Percentiles rank a stretch among this genome's conserved stretches.
phyloP scores from a whole-genome alignment of 208 protist species.

The Trypanosomatidae sp. region DNA sequence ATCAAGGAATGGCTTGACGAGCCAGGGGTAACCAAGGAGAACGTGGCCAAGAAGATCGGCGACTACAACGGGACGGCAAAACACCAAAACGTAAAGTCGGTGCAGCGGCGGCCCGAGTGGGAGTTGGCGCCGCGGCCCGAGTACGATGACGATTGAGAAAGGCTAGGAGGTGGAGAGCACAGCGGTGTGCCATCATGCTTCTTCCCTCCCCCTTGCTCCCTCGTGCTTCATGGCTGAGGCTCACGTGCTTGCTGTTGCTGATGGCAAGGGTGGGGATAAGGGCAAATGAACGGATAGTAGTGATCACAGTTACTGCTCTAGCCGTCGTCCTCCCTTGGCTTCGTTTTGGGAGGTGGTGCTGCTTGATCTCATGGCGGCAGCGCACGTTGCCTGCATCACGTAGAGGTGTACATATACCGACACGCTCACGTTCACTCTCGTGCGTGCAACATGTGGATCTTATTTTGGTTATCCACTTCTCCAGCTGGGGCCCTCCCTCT shows the following conservation, averaged over 20 bases:
- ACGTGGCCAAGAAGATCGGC: constrained; percentile 85
- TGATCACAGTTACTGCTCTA: not conserved
- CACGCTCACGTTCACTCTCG: not conserved
- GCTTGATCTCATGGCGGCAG: not conserved
- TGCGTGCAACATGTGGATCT: not conserved
- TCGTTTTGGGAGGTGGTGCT: not conserved
- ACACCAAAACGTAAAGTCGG: constrained; percentile 71
- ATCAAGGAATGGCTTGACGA: constrained; percentile 88
- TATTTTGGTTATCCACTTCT: not conserved
- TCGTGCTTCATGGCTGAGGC: not conserved
- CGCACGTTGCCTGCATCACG: not conserved
- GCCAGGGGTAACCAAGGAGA: constrained; percentile 82
- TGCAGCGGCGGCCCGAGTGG: constrained; percentile 85
- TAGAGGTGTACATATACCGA: not conserved
- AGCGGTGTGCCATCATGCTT: not conserved
- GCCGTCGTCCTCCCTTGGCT: not conserved
- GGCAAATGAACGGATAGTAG: not conserved
- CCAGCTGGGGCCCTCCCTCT: not conserved
- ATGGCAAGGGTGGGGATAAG: not conserved
- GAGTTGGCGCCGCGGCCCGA: constrained; percentile 73
- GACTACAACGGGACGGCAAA: constrained; percentile 91
- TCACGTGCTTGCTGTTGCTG: constrained; percentile 2
- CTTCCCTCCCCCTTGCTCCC: not conserved
- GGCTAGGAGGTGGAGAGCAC: not conserved
- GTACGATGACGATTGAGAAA: constrained; percentile 31